phyloP scores from a whole-genome alignment of 2,329 filamentous ascomycete genomes.

The Leptographium flavum region DNA sequence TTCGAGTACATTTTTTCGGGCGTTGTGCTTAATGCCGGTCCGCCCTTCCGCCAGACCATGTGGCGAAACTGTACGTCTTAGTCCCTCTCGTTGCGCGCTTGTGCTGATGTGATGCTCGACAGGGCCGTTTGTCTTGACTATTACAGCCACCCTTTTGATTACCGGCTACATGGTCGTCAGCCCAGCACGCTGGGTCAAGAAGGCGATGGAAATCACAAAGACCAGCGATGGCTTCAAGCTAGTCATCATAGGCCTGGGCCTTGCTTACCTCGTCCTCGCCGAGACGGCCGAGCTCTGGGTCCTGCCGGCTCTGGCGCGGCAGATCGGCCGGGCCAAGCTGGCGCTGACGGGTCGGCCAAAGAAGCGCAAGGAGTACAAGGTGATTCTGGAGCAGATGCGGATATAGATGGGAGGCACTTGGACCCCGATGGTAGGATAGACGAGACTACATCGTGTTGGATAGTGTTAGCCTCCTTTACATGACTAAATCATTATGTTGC shows the following conservation, averaged over 20 bases:
- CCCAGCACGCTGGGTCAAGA: constrained; percentile 53
- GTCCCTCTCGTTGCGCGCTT: neutral
- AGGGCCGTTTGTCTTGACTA: constrained; percentile 76
- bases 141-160: constrained; percentile 51
- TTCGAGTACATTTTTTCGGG: constrained; percentile 92
- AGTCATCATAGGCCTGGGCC: constrained; percentile 56
- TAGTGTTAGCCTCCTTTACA: no score
- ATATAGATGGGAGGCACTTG: constrained; percentile 12
- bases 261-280: constrained; percentile 52
- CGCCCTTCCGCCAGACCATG: constrained; percentile 74
- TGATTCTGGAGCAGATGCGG: constrained; percentile 56
- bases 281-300: constrained; percentile 60
- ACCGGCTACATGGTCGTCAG: constrained; percentile 69
- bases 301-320: constrained; percentile 53
- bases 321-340: constrained; percentile 47
- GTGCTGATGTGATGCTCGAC: neutral
- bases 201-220: constrained; percentile 73
- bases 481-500: no score
- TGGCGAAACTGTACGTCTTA: constrained; percentile 55
- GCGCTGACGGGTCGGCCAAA: constrained; percentile 49
- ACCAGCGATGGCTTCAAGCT: constrained; percentile 60
- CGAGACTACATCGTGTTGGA: no score
- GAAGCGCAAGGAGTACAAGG: constrained; percentile 77
- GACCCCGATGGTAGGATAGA: neutral
- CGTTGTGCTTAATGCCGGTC: constrained; percentile 79